Base-by-base conservation (phyloP, 805 yeast species). In the Brettanomyces sp. region DNA sequence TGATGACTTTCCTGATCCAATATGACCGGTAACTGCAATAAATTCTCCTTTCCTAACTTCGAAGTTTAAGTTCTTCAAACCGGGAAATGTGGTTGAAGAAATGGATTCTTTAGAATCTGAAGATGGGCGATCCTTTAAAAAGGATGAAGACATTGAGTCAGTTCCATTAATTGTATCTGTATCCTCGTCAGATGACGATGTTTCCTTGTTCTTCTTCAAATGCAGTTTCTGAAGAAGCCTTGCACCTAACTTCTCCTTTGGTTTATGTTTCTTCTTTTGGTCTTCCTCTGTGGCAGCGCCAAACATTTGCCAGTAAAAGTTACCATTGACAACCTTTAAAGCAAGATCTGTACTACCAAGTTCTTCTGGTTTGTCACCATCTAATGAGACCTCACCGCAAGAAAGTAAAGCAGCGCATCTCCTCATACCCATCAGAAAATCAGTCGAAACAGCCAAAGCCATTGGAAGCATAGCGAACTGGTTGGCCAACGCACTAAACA, bases 21-120 rank as follows among this genome's bases (percentile, higher is more conserved):
- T 84, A 1, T 81, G 64, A 13, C 96, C 96, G 0, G 91, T 84
- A 24, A 85, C 72, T 48, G 84, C 82, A 6, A 87, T 66, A 44
- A 89, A 77, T 57, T 86, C 95, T 22, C 85, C 85, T 47, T 74
- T 75, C 39, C 68, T 62, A 41, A 87, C 67, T 1, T 63, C 57
- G 21, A 87, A 60, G 51, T 79, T 69, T 48, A 87, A 61, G 55
- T 83, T 54, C 36, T 56, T 48, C 61, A 80, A 58, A 53, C 88
- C 76, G 41, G 70, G 50, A 57, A 72, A 72, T 24, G 53, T 44
- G 47, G 41, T 18, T 13, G 13, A 18, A 35, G 37, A 35, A 12
- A 18, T n/a, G n/a, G 37, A 35, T 7, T 35, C 5, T 13, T 33
- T 38, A 23, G 22, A 24, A 21, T 45, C 46, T 28, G 32, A 28